These are phyloP conservation scores for Diversispora eburnea DNA, from an alignment of 192 early-diverging fungal species.

Conservation along the genomic window DNA sequence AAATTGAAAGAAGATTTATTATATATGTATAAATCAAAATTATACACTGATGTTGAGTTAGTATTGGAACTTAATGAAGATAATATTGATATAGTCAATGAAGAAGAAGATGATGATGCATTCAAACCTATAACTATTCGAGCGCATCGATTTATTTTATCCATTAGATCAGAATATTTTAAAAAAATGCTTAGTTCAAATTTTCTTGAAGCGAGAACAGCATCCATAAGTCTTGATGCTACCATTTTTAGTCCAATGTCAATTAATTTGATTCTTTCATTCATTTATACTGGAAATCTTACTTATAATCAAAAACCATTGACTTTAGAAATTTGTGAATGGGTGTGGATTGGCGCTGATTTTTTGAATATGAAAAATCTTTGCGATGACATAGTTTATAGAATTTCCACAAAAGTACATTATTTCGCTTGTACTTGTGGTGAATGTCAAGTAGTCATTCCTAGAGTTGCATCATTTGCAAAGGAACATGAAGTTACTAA, in stretches of 20 bases:
- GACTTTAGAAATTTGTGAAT: constrained; percentile 24
- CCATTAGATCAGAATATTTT: constrained; percentile 28
- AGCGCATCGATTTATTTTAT: constrained; percentile 26
- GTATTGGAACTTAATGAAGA: constrained; percentile 4
- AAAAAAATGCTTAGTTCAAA: constrained; percentile 22
- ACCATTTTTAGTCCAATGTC: constrained; percentile 24
- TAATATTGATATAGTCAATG: constrained; percentile 17
- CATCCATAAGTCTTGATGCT: constrained; percentile 9
- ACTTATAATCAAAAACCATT: constrained; percentile 21
- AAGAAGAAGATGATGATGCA: background rate
- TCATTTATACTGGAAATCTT: constrained; percentile 29
- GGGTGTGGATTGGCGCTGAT: constrained; percentile 24
- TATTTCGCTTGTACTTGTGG: constrained; percentile 23
- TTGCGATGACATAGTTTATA: constrained; percentile 16
- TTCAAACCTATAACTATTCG: background rate
- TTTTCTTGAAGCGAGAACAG: constrained; percentile 4
- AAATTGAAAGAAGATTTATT: constrained; percentile 31
- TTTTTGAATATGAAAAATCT: constrained; percentile 26
- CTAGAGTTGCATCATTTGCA: constrained; percentile 22
- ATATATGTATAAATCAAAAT: constrained; percentile 31
- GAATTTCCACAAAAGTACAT: constrained; percentile 23
- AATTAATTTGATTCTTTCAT: constrained; percentile 26
- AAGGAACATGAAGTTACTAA: constrained; percentile 21
- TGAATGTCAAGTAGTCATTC: constrained; percentile 22
- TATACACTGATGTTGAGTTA: constrained; percentile 28